Evolutionary conservation across 768 basidiomycete genomes (phyloP).

Genomic region (Pisolithus microcarpus): DNA sequence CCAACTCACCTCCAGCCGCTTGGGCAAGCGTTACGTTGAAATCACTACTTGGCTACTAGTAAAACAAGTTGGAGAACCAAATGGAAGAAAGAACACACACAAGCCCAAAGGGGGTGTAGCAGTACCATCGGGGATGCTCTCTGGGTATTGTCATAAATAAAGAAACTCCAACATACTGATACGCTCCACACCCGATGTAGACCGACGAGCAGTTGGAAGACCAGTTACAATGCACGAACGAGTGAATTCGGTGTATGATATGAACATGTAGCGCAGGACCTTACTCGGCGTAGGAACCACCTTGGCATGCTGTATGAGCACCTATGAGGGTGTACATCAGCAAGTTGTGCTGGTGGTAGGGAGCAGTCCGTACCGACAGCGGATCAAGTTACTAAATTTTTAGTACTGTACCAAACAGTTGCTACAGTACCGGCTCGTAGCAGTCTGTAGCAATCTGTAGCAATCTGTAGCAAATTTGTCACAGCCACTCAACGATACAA

Average conservation of each 20-base stretch:
- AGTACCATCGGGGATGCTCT: slow-evolving; percentile 39
- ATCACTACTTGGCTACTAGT: slow-evolving; percentile 26
- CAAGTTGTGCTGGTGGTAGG: too few species aligned
- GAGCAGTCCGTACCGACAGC: too few species aligned
- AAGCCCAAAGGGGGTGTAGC: slow-evolving; percentile 56
- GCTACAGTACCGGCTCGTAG: too few species aligned
- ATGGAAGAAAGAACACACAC: slow-evolving; percentile 23
- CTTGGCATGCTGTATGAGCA: slow-evolving; percentile 42
- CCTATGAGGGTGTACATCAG: slow-evolving; percentile 44
- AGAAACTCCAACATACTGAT: background rate
- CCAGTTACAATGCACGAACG: slow-evolving; percentile 34
- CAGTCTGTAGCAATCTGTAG: too few species aligned
- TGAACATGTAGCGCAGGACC: background rate
- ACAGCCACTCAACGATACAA: too few species aligned
- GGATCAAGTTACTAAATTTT: too few species aligned
- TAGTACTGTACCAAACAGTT: too few species aligned
- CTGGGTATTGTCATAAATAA: slow-evolving; percentile 27
- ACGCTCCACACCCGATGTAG: slow-evolving; percentile 18
- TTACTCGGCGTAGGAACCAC: slow-evolving; percentile 30
- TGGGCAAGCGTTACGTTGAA: slow-evolving; percentile 37
- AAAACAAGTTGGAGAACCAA: background rate
- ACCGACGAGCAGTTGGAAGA: slow-evolving; percentile 38
- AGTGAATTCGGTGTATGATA: slow-evolving; percentile 2
- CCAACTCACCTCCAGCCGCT: slow-evolving; percentile 18
- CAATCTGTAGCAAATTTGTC: too few species aligned